phyloP scores from a whole-genome alignment of 2,329 filamentous ascomycete species.

The Paradendryphiella salina region DNA sequence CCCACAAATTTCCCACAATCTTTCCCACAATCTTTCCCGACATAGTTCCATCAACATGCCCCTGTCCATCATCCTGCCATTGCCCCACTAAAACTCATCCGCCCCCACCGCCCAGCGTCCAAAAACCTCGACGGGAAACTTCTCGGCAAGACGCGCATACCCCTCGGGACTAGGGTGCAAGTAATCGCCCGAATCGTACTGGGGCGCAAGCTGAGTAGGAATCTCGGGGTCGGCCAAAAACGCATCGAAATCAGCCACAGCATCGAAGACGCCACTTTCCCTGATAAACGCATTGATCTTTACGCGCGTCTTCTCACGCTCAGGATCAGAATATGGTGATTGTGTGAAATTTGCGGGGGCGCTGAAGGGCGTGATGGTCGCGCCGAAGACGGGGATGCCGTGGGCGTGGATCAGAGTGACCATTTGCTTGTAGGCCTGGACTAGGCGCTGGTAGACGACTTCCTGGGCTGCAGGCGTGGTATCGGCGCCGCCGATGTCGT shows the following conservation, averaged over 20 bases:
- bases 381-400: conserved; percentile 62
- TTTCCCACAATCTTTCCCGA: too few species aligned
- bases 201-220: conserved; percentile 52
- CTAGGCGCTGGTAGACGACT: conserved; percentile 56
- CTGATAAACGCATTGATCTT: conserved; percentile 66
- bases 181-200: conserved; percentile 66
- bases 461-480: conserved; percentile 52
- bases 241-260: conserved; percentile 64
- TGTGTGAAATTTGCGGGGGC: conserved; percentile 40
- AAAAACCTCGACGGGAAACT: conserved; percentile 62
- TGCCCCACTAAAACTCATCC: conserved; percentile 14
- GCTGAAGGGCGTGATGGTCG: conserved; percentile 68
- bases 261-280: conserved; percentile 60
- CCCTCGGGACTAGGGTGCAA: conserved; percentile 64
- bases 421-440: conserved; percentile 63
- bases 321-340: conserved; percentile 42
- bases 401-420: conserved; percentile 57
- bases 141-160: conserved; percentile 62
- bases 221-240: conserved; percentile 58
- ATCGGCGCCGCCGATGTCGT: conserved; percentile 62
- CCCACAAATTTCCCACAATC: too few species aligned
- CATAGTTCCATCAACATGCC: too few species aligned
- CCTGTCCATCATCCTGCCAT: too few species aligned
- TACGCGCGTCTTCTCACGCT: conserved; percentile 60
- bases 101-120: conserved; percentile 28